A percentile compares a stretch with the other conserved stretches of the same genome.
phyloP scores from a whole-genome alignment of 495 filamentous ascomycete genomes.

The Penicillium fimorum region DNA sequence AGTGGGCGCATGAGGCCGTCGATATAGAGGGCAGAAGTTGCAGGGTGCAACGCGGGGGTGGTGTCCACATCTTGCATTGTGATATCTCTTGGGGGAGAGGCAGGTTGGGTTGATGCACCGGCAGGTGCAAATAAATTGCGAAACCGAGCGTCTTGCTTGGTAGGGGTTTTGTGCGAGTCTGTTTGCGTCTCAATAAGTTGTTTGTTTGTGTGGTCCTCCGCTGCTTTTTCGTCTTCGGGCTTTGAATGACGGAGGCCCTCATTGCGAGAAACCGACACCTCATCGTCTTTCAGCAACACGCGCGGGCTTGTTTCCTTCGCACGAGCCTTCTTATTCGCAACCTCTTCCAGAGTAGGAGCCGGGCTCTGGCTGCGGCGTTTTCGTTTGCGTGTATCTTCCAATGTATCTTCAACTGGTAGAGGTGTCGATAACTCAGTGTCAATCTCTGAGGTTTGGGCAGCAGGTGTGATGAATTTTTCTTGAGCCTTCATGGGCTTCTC shows the following conservation, averaged over 20 bases:
- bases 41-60: conserved; percentile 72
- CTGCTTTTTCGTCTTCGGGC: conserved; percentile 9
- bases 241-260: conserved; percentile 5
- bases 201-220: conserved; percentile 15
- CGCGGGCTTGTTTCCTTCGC: conserved; percentile 30
- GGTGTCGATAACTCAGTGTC: conserved; percentile 37
- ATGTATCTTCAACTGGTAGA: conserved; percentile 33
- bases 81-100: conserved; percentile 27
- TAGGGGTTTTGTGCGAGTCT: background rate
- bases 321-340: conserved; percentile 47
- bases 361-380: conserved; percentile 74
- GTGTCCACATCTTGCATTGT: conserved; percentile 49
- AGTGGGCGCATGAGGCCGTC: conserved; percentile 88
- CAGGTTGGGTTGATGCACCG: conserved; percentile 19
- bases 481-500: conserved; percentile 13
- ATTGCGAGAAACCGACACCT: conserved; percentile 14
- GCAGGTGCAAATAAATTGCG: conserved; percentile 51
- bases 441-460: conserved; percentile 23
- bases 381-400: conserved; percentile 65
- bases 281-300: conserved; percentile 33
- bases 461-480: conserved; percentile 18
- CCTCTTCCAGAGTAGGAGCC: conserved; percentile 49
- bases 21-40: conserved; percentile 86
- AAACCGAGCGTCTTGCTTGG: conserved; percentile 50
- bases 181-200: background rate